Evolutionary conservation across 805 yeast genomes (phyloP).

Genomic region (Alloascoidea africana): DNA sequence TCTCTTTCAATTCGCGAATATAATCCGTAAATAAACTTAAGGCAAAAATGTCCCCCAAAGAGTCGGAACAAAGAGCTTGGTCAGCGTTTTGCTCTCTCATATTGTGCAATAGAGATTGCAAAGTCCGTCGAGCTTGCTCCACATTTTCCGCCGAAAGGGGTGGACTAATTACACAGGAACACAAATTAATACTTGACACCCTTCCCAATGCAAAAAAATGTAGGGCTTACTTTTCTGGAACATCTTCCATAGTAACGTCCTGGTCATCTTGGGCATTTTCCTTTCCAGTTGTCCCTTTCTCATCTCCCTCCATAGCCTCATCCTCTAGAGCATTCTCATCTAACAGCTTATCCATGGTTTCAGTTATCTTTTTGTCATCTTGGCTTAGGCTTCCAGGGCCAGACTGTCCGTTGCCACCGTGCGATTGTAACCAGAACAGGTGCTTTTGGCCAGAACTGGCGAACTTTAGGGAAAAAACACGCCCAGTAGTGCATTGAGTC

Average conservation of each 20-base stretch:
- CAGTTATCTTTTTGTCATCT: constrained; percentile 36
- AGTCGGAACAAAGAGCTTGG: constrained; percentile 9
- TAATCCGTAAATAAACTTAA: constrained; percentile 7
- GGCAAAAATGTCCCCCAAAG: too few relatives aligned
- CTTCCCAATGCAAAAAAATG: constrained; percentile 9
- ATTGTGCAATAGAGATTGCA: constrained; percentile 4
- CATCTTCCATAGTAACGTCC: constrained; percentile 1
- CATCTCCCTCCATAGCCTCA: constrained; percentile 16
- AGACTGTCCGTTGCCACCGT: constrained; percentile 43
- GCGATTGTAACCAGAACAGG: constrained; percentile 62
- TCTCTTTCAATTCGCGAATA: constrained; percentile 14
- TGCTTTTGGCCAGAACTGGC: constrained; percentile 43
- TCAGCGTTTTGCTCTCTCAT: constrained; percentile 5
- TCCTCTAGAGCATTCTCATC: constrained; percentile 24
- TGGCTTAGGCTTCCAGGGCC: constrained; percentile 30
- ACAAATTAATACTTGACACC: constrained; percentile 4
- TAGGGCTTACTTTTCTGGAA: constrained; percentile 2
- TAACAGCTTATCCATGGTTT: constrained; percentile 32
- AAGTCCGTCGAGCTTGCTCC: constrained; percentile 5
- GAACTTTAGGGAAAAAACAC: constrained; percentile 58
- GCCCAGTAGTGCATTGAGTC: constrained; percentile 55
- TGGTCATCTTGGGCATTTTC: constrained; percentile 5
- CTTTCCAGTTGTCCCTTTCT: constrained; percentile 8
- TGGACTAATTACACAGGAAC: constrained; percentile 5
- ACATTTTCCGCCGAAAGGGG: constrained; percentile 8